Evolutionary conservation across 495 filamentous ascomycete species (phyloP).

Genomic region (Penicillium verhagenii): DNA sequence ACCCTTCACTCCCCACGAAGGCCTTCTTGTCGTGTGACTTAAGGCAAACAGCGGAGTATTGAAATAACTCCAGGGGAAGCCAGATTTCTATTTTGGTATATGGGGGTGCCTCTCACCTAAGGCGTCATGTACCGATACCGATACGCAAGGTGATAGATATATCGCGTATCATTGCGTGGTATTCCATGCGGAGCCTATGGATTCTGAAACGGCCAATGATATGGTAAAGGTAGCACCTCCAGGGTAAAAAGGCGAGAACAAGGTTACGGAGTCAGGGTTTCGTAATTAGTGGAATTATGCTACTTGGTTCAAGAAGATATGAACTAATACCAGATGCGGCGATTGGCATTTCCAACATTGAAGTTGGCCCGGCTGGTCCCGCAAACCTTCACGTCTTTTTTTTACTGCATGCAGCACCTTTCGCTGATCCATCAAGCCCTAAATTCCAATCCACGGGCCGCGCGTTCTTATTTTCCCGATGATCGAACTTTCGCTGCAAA

Average conservation of each 20-base stretch:
- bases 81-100: not conserved
- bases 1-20: not conserved
- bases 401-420: not conserved
- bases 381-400: not conserved
- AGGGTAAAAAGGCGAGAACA: not conserved
- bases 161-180: not conserved
- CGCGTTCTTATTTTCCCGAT: not conserved
- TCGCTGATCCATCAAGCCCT: too few relatives aligned
- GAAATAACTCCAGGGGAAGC: not conserved
- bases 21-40: not conserved
- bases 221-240: not conserved
- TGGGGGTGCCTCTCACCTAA: not conserved
- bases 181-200: not conserved
- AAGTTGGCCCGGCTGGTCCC: not conserved
- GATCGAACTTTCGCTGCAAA: not conserved
- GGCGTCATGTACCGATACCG: not conserved
- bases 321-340: too few relatives aligned
- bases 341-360: too few relatives aligned
- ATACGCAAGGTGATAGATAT: not conserved
- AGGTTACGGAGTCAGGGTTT: not conserved
- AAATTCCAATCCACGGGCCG: not conserved
- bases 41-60: too few relatives aligned
- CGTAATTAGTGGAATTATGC: not conserved
- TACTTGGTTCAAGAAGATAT: too few relatives aligned
- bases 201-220: not conserved